Evolutionary conservation across 306 rosid species (phyloP), one percentile per base, ranked within the genome.

Genomic region (Quercus glauca): DNA sequence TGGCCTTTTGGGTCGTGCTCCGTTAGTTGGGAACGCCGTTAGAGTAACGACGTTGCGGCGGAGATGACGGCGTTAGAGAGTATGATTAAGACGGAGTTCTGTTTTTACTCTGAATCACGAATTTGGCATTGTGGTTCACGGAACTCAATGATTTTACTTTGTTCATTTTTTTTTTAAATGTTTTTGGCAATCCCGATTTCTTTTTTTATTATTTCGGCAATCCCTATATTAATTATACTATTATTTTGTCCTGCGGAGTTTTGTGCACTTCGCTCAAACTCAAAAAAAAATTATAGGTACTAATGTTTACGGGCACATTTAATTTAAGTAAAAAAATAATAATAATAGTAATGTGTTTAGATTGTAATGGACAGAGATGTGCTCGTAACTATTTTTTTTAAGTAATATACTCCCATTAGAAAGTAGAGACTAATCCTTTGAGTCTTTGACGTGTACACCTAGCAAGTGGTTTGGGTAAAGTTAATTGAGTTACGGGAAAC

Each of bases 1-100:
- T 0, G 9, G 43, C 43, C 60, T 31, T 63, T 49, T 26, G 56
- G 61, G 72, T 35, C 67, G 74, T 37, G 59, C 78, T 82, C 94
- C 91, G 97, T 89, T 65, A 85, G 81, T 13, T 57, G 23, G 1
- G n/a, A 64, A 83, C 87, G 81, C 91, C 90, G 93, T 90, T 82
- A 21, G 4, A 1, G 9, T 72, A 74, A 87, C 90, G 86, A 18
- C 90, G 95, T 86, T 87, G 85, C 89, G 90, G 93, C 89, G 71
- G 74, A 29, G 20, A 26, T 84, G 78, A 92, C 97, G 88, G 2
- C 71, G 92, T 85, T 80, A 82, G 21, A 3, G 37, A 3, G 29
- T 7, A 41, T 2, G 45, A 41, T 11, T 26, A 13, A 17, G 55
- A 56, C 67, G 57, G 84, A 72, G 77, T 79, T 72, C 41, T 82